Evolutionary conservation across 192 early-diverging fungal genomes (phyloP), one percentile per base, ranked within the genome.

Genomic region (Podila verticillata): DNA sequence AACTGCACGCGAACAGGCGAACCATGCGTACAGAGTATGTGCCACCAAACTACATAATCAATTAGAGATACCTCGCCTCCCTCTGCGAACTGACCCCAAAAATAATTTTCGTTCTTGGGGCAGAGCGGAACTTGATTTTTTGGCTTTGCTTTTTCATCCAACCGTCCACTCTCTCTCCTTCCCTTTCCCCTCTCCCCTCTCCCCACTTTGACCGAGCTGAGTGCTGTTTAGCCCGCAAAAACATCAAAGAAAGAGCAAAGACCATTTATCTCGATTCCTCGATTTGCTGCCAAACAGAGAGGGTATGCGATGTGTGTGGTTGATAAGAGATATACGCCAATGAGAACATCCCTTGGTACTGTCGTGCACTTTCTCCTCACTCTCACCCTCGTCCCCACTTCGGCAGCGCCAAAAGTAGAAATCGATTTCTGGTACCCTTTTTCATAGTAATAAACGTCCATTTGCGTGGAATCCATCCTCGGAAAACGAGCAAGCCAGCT

Each of bases 401-500:
- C 51, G 51, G 51, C 51, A 54, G n/a, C 51, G n/a, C 51, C 51
- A 54, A 26, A 54, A 54, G 51, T 26, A 26, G 51, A 54, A 54
- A 26, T 26, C 17, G 24, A 1, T n/a, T 54, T 54, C 51, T n/a
- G 51, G 24, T 7, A 54, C 12, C 39, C 13, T 44, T 17, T 15
- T n/a, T n/a, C n/a, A n/a, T n/a, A n/a, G n/a, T 44, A 44, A 44
- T 44, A 44, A 44, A 44, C 39, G 39, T 44, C 17, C 39, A 44
- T 44, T n/a, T 44, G 0, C 39, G n/a, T 44, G 39, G 36, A 34
- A 5, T 15, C 2, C 39, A 44, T 44, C 13, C 7, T 44, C 39
- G 1, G 39, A 44, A n/a, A 44, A 44, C 39, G 12, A 3, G 17
- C 39, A 44, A 17, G 1, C 39, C 17, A 15, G 39, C 39, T 15